Conservation (phyloP, 1,139 yeast genomes). For the Magnusiomyces clavatus region DNA sequence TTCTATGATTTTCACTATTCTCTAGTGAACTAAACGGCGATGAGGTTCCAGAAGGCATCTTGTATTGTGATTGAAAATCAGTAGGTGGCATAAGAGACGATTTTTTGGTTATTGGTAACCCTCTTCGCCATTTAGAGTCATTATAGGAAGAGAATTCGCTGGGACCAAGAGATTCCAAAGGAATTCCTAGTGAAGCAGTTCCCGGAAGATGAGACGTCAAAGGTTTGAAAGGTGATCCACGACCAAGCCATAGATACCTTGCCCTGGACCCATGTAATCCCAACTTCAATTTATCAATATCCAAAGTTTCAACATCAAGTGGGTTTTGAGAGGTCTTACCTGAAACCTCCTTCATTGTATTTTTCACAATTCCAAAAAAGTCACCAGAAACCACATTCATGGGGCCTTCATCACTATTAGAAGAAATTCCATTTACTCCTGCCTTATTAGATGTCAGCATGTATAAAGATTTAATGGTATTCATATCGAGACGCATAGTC, state of each 20-base stretch:
- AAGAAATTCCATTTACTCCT: slow-evolving; percentile 5
- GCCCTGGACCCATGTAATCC: slow-evolving; percentile 41
- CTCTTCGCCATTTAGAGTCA: slow-evolving; percentile 14
- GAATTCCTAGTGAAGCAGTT: slow-evolving; percentile 20
- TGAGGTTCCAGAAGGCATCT: too few species aligned
- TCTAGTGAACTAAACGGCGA: too few species aligned
- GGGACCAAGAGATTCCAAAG: slow-evolving; percentile 20
- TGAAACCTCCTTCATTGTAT: slow-evolving; percentile 63
- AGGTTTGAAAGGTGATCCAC: slow-evolving; percentile 27
- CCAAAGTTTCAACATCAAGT: slow-evolving; percentile 44
- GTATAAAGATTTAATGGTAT: slow-evolving; percentile 54
- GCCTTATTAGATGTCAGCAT: slow-evolving; percentile 46
- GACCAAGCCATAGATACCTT: slow-evolving; percentile 44
- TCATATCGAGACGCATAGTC: slow-evolving; percentile 53
- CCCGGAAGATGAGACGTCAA: slow-evolving; percentile 1
- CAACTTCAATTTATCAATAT: slow-evolving; percentile 39
- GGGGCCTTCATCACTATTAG: background rate
- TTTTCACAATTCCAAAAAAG: slow-evolving; percentile 59
- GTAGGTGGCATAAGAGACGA: background rate
- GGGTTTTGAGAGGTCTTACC: slow-evolving; percentile 37
- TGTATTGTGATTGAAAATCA: too few species aligned
- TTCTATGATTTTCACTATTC: background rate
- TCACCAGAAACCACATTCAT: slow-evolving; percentile 34
- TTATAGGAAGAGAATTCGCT: slow-evolving; percentile 12
- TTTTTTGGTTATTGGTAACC: slow-evolving; percentile 10